A percentile compares a stretch with the other conserved stretches of the same genome.
phyloP scores from a whole-genome alignment of 352 stramenopile species.

The Globisporangium nagaii region DNA sequence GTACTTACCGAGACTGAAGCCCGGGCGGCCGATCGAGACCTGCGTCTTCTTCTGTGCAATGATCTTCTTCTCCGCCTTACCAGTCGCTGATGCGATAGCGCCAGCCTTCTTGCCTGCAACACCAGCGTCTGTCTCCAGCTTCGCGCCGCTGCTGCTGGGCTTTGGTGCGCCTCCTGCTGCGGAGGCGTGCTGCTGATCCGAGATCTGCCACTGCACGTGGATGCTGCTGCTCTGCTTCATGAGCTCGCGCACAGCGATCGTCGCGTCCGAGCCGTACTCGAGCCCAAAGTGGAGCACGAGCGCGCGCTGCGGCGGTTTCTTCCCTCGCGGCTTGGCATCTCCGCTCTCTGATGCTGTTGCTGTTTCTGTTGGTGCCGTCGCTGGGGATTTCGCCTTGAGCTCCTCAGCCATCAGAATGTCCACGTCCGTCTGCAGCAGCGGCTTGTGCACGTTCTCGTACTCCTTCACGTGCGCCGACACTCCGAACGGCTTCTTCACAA shows the following conservation, averaged over 20 bases:
- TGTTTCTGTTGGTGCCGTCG: not conserved
- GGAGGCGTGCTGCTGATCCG: slow-evolving; percentile 23
- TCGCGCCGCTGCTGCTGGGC: not conserved
- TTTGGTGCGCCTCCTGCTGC: too few relatives aligned
- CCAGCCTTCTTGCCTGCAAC: slow-evolving; percentile 1
- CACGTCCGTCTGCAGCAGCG: slow-evolving; percentile 89
- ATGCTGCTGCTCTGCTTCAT: slow-evolving; percentile 91
- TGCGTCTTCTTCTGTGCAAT: slow-evolving; percentile 71
- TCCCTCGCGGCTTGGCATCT: not conserved
- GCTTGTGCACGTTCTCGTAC: slow-evolving; percentile 87
- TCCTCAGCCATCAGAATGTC: slow-evolving; percentile 30
- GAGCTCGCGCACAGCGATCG: slow-evolving; percentile 93
- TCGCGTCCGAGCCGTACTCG: slow-evolving; percentile 82
- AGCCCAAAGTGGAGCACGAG: slow-evolving; percentile 59
- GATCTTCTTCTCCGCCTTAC: slow-evolving; percentile 45
- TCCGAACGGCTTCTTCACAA: slow-evolving; percentile 85
- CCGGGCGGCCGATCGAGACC: slow-evolving; percentile 71
- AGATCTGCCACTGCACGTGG: slow-evolving; percentile 58
- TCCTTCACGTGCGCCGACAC: slow-evolving; percentile 79
- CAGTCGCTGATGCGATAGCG: not conserved
- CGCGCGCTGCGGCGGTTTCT: slow-evolving; percentile 21
- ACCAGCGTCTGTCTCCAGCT: not conserved
- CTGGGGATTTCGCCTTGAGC: not conserved
- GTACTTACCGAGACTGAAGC: slow-evolving; percentile 74
- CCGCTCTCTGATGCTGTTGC: not conserved